phyloP scores from a whole-genome alignment of 2,329 filamentous ascomycete species.

The Chaetothyriales sp. region DNA sequence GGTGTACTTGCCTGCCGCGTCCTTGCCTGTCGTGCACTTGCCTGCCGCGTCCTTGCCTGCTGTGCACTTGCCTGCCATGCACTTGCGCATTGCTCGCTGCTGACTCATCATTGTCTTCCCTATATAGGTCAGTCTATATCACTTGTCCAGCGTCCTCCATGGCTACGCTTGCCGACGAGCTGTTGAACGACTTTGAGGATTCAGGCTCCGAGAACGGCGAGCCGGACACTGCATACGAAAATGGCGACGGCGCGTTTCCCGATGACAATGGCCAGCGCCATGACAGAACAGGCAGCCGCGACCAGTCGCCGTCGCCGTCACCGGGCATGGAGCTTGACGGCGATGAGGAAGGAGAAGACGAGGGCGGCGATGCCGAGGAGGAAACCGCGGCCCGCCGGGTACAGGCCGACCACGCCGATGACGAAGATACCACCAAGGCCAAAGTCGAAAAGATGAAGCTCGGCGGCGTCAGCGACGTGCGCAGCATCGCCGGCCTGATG shows the following conservation, averaged over 20 bases:
- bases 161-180: slow-evolving; percentile 84
- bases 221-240: slow-evolving; percentile 36
- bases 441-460: slow-evolving; percentile 75
- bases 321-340: slow-evolving; percentile 26
- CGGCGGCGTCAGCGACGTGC: slow-evolving; percentile 59
- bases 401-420: slow-evolving; percentile 47
- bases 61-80: neutral
- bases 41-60: too few relatives aligned
- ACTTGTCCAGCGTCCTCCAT: slow-evolving; percentile 36
- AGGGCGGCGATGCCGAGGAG: slow-evolving; percentile 18
- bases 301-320: too few relatives aligned
- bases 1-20: too few relatives aligned
- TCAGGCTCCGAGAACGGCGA: slow-evolving; percentile 64
- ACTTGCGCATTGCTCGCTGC: neutral
- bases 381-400: slow-evolving; percentile 27
- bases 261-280: slow-evolving; percentile 11
- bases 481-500: slow-evolving; percentile 67
- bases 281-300: slow-evolving; percentile 19
- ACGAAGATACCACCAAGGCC: slow-evolving; percentile 57
- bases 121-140: neutral
- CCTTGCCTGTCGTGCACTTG: too few relatives aligned
- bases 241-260: slow-evolving; percentile 25
- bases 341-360: slow-evolving; percentile 19
- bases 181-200: slow-evolving; percentile 83
- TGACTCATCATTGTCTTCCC: neutral